These are phyloP conservation scores for Candida sanyaensis DNA, from an alignment of 1,139 yeast species.

Conservation along the genomic window DNA sequence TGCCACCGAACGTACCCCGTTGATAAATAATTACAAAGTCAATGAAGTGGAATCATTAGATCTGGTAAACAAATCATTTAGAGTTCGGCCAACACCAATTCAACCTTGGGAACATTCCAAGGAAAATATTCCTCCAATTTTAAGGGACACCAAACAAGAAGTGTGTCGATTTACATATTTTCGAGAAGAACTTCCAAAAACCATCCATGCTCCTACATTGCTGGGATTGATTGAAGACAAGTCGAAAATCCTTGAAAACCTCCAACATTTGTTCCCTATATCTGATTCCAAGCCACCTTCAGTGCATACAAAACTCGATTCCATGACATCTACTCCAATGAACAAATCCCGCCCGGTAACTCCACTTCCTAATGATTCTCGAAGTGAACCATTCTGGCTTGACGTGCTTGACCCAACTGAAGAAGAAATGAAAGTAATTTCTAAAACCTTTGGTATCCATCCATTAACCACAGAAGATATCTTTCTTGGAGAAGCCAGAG, in stretches of 20 bases:
- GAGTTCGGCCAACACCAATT: constrained; percentile 72
- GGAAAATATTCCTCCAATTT: constrained; percentile 33
- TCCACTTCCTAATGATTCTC: constrained; percentile 15
- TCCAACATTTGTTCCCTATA: constrained; percentile 34
- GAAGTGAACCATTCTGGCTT: constrained; percentile 74
- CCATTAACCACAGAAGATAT: constrained; percentile 97
- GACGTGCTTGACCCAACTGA: constrained; percentile 93
- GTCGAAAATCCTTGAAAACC: constrained; percentile 6
- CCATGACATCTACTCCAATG: constrained; percentile 5
- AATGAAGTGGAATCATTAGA: constrained; percentile 65
- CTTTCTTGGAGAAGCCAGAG: constrained; percentile 90
- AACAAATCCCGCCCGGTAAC: constrained; percentile 17
- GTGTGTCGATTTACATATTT: constrained; percentile 81
- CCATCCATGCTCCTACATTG: constrained; percentile 87
- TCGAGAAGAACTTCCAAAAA: constrained; percentile 83
- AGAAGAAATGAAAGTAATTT: constrained; percentile 90
- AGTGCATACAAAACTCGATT: constrained; percentile 6
- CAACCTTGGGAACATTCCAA: constrained; percentile 71
- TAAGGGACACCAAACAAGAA: constrained; percentile 24
- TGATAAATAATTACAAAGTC: constrained; percentile 43
- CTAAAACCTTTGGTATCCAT: constrained; percentile 91
- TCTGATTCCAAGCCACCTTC: constrained; percentile 16
- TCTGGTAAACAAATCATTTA: constrained; percentile 41
- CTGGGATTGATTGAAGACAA: constrained; percentile 60
- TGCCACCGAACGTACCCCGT: constrained; percentile 25